Evolutionary conservation across 164 flowering plant species (phyloP), one percentile per base, ranked within the genome.

Genomic region (Buxus sempervirens): DNA sequence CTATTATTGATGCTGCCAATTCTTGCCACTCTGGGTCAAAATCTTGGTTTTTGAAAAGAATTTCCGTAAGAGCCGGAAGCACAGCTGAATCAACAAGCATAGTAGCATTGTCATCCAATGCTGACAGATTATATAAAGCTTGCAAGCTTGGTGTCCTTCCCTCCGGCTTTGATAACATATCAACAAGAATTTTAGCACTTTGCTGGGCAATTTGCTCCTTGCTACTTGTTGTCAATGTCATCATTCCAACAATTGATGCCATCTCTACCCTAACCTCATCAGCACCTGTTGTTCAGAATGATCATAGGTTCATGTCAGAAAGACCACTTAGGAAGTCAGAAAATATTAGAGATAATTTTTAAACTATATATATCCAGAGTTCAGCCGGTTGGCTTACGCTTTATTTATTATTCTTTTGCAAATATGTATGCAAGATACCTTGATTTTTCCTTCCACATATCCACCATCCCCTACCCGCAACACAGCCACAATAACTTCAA

Each of bases 191-290:
- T 67, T 75, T 83, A 36, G 83, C 76, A 67, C 84, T 68, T 66
- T 76, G 81, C 66, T 79, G 69, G 8, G 88, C 88, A 79, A 84
- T 79, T 27, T 76, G 78, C 69, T 84, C 88, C 64, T 83, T 84
- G n/a, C 83, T 66, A 61, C 68, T 72, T 70, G 78, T 84, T 72
- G 83, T 77, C 73, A 84, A 74, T 26, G 86, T 75, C 86, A 83
- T 82, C 23, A 64, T 79, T 49, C 88, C 88, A 41, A 86, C 57
- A 64, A 86, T 58, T 19, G 75, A 73, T 55, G 88, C 86, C 90
- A 86, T 84, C 67, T 80, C 80, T 63, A 77, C 70, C 74, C 76
- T 82, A 51, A 75, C 75, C 58, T 78, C 83, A 62, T 79, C 76
- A 69, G 82, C 9, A 71, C 90, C 90, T 86, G 80, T 55, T 57